Evolutionary conservation across 75 land plant species (phyloP).

Genomic region (Picea sitchensis): DNA sequence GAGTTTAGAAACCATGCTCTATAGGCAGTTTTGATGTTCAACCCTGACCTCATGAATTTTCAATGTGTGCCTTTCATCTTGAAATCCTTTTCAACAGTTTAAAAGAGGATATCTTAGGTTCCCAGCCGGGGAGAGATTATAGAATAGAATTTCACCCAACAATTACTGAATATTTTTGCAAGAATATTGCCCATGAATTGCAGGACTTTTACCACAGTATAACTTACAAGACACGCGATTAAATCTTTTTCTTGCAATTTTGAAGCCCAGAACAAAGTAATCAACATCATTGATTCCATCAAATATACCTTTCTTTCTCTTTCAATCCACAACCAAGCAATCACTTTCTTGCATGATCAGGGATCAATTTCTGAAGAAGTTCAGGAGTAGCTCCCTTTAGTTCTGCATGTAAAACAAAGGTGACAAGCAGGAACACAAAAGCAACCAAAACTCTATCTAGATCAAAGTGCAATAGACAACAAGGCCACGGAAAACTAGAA

Average conservation of each 20-base stretch:
- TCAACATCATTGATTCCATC: not conserved
- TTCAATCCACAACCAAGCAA: not conserved
- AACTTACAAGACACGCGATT: not conserved
- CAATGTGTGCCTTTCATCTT: not conserved
- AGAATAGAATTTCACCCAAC: not conserved
- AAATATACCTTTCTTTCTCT: not conserved
- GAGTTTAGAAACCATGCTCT: not conserved
- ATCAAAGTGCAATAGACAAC: not conserved
- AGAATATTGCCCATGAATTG: not conserved
- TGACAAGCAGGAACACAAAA: not conserved
- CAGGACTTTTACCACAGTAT: not conserved
- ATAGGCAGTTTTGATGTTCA: not conserved
- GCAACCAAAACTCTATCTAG: not conserved
- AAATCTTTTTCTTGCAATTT: not conserved
- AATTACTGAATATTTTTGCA: constrained; percentile 2
- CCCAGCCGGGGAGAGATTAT: not conserved
- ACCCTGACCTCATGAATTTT: not conserved
- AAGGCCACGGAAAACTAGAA: not conserved
- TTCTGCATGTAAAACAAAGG: not conserved
- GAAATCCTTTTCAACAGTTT: not conserved
- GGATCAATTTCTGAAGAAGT: constrained; percentile 63
- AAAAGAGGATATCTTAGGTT: constrained; percentile 1
- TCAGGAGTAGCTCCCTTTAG: constrained; percentile 62
- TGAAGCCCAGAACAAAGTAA: not conserved
- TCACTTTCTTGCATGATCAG: constrained; percentile 61